Evolutionary conservation across 306 rosid genomes (phyloP), one percentile per base, ranked within the genome.

Genomic region (Casuarina cunninghamiana): DNA sequence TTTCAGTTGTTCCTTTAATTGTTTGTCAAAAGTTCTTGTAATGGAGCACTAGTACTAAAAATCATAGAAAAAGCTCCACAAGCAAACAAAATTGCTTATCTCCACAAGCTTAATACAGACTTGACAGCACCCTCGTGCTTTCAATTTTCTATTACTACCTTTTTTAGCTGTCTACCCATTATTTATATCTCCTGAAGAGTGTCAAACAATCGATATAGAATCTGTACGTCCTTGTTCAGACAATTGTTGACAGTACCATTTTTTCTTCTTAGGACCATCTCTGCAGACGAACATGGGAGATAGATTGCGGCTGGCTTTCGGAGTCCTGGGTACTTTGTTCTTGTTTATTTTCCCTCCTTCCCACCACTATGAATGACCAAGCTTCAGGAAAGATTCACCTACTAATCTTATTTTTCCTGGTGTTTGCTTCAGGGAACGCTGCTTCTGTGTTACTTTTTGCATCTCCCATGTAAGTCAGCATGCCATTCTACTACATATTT

Each of bases 391-490:
- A 8, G 49, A 57, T 48, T 74, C 77, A 77, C 74, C 61, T 26
- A 26, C 32, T 26, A 66, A 13, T 66, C 13, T 12, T 79, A 10
- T 66, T 68, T 26, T 16, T 42, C 55, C 62, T 68, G 53, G 35
- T 74, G 45, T 53, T 76, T 79, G 5, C 71, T 86, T 78, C 87
- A 93, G 98, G 97, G 72, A 94, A 91, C 85, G 94, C 85, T 83
- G 89, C 96, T 54, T 90, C 94, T 19, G 79, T 90, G 48, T 38
- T 91, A 66, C 94, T 91, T 68, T 90, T 82, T 58, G 83, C 89
- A 5, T 89, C 90, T 45, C 98, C 98, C 83, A 87, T 83, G 98
- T 94, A 88, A 54, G n/a, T 19, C 42, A 9, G 9, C 15, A 49
- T 35, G n/a, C 48, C 17, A 17, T 37, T 66, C 26, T 42, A 13